Evolutionary conservation across 768 basidiomycete species (phyloP), one percentile per base, ranked within the genome.

Genomic region (Phylloporus arenicola): DNA sequence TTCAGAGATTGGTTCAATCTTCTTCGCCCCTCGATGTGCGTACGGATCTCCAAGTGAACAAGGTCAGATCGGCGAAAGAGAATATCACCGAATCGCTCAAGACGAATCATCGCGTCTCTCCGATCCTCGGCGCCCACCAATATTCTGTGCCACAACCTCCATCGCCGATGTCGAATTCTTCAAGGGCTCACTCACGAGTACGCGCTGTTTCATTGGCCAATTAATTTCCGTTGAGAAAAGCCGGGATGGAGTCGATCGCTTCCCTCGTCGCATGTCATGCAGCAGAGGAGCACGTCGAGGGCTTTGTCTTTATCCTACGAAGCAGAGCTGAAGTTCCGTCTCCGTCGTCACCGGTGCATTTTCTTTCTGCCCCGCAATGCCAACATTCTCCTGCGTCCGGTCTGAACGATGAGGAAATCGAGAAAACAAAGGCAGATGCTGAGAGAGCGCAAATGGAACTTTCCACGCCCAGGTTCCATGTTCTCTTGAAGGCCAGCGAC

Each of bases 61-160:
- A 34, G 37, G 30, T 52, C 19, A 57, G 27, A 34, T 52, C 33
- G 6, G 51, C 41, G 11, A 57, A 46, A 27, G n/a, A 48, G 16
- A 53, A 31, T 16, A 31, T 57, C 19, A 35, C 35, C 13, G 46
- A 46, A 11, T 22, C 46, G 16, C 49, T 49, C 52, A 55, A 48
- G 29, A 29, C 27, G 24, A 27, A 19, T 19, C 35, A 35, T 22
- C 50, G 25, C 13, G 14, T 33, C 24, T 35, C 40, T 52, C 22
- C 22, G 27, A 19, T 7, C 12, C 19, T 14, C 10, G 22, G 16
- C 3, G 8, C 8, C 16, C 14, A 16, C 40, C 40, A 16, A 13
- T 24, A 12, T 22, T 16, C 29, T 20, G 33, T 33, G 11, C 34
- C 42, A 13, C 30, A 24, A 17, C 29, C 30, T 17, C 13, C 8